Base-by-base conservation (phyloP, 1,284 basidiomycete genomes). In the Lignosus rhinocerotis region DNA sequence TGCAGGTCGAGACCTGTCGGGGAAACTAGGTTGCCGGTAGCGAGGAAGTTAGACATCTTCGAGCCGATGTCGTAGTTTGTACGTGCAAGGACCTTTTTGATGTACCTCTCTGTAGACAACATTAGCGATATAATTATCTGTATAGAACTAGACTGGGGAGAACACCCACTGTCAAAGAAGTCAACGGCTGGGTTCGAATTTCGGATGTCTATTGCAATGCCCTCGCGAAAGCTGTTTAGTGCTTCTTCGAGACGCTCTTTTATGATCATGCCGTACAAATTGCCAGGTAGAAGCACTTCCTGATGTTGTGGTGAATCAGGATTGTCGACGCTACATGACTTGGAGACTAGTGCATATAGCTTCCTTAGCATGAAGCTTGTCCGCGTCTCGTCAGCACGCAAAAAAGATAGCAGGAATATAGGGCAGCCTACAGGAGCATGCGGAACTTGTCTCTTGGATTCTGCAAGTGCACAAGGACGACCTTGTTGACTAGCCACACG, bases 271-370 rank as follows among this genome's bases (percentile, higher is more conserved):
- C 89, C 92, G 73, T 98, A 98, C 31, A 99, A 76, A 66, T 83
- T 88, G 34, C 97, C 97, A 1, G 97, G 96, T 41, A 99, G 86
- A 14, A 99, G 84, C 46, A 98, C 94, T 72, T 99, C 97, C 74
- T 99, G 97, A 71, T 98, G 94, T 73, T 99, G 96, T 55, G 96
- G 95, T 16, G 96, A 99, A 80, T 99, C 97, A 12, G 97, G 96
- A 71, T 99, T 99, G 78, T 99, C 97, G 55, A 91, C 84, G 69
- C 92, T 93, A 68, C 93, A 96, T 52, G 92, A 87, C 55, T 91
- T 90, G 16, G 94, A 96, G 12, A 99, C 95, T 48, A 96, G 80
- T 6, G 94, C 85, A 71, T 96, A 99, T 21, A 99, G 80, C 78
- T 99, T 99, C 66, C 94, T 91, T 43, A 99, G 82, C 97, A 99